These are phyloP conservation scores for Ephemerocybe angulata DNA, from an alignment of 768 basidiomycete species.

Conservation along the genomic window DNA sequence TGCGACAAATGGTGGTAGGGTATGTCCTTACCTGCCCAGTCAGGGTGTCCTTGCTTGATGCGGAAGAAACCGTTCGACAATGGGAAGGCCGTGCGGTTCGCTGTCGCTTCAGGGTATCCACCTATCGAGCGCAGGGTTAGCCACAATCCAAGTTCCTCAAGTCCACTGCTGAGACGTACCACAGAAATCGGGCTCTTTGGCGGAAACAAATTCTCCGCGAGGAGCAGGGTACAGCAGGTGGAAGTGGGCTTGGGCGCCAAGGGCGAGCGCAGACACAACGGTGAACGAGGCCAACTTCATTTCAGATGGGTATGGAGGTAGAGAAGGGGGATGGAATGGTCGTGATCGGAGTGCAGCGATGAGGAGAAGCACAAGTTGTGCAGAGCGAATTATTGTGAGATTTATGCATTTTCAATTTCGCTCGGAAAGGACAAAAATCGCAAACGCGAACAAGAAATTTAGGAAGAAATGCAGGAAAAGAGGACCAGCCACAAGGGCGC, in stretches of 20 bases:
- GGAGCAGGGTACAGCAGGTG: slow-evolving; percentile 67
- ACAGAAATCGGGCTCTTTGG: slow-evolving; percentile 57
- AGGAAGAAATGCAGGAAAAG: background rate
- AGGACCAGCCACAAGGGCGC: background rate
- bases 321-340: background rate
- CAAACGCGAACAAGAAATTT: background rate
- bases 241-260: slow-evolving; percentile 67
- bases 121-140: slow-evolving; percentile 35
- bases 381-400: background rate
- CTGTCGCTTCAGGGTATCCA: slow-evolving; percentile 50
- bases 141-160: too few species aligned
- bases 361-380: background rate
- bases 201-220: slow-evolving; percentile 63
- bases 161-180: slow-evolving; percentile 34
- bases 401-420: background rate
- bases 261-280: slow-evolving; percentile 25
- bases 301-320: background rate
- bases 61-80: slow-evolving; percentile 57
- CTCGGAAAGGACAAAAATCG: background rate
- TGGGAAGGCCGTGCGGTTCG: slow-evolving; percentile 66
- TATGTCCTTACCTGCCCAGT: slow-evolving; percentile 53
- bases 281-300: slow-evolving; percentile 25
- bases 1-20: slow-evolving; percentile 2
- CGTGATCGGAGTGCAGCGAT: background rate
- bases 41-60: slow-evolving; percentile 55